Evolutionary conservation across 2,329 filamentous ascomycete species (phyloP).

Genomic region (Penicillium sp.): DNA sequence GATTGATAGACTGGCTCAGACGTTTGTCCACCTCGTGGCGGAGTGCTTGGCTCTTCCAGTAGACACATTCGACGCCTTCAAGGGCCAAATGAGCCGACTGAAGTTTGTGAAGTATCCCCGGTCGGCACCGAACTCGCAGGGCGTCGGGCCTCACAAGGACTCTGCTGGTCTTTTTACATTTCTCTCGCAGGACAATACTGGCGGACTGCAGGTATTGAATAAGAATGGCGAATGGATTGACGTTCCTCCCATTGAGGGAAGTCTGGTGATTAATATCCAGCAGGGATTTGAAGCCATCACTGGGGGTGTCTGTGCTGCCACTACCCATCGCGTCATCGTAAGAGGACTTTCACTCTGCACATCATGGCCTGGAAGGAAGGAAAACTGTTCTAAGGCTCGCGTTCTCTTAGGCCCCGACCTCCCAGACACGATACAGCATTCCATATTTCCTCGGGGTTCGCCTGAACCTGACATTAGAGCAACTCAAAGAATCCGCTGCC

Average conservation of each 20-base stretch:
- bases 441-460: slow-evolving; percentile 60
- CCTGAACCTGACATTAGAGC: slow-evolving; percentile 51
- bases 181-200: slow-evolving; percentile 45
- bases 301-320: slow-evolving; percentile 53
- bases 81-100: slow-evolving; percentile 51
- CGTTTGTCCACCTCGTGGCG: slow-evolving; percentile 59
- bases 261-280: slow-evolving; percentile 51
- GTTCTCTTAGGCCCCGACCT: slow-evolving; percentile 35
- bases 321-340: slow-evolving; percentile 41
- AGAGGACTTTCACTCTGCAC: neutral
- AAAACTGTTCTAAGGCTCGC: neutral
- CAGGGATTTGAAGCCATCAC: slow-evolving; percentile 61
- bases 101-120: slow-evolving; percentile 60
- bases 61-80: slow-evolving; percentile 54
- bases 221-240: slow-evolving; percentile 50
- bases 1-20: slow-evolving; percentile 51
- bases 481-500: slow-evolving; percentile 33
- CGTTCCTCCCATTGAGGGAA: slow-evolving; percentile 45
- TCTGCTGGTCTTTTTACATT: slow-evolving; percentile 49
- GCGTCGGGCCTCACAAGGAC: slow-evolving; percentile 61
- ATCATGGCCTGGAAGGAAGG: neutral
- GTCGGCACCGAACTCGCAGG: slow-evolving; percentile 45
- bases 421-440: slow-evolving; percentile 46
- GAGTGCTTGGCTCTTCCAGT: slow-evolving; percentile 54
- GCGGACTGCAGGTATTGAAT: slow-evolving; percentile 51